phyloP scores from a whole-genome alignment of 2,329 filamentous ascomycete genomes.

The Drechslerella stenobrocha region DNA sequence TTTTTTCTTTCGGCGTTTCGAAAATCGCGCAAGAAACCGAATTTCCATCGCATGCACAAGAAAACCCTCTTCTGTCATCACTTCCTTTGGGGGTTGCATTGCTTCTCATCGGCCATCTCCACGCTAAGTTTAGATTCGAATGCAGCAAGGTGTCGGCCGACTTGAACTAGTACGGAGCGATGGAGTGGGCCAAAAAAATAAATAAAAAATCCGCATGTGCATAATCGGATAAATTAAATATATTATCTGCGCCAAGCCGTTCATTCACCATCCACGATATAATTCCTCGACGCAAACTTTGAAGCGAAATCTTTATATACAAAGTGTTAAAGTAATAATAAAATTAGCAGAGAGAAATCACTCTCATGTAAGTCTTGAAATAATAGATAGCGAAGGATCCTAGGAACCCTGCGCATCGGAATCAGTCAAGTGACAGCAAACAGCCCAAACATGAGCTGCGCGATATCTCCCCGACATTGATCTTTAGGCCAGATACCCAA shows the following conservation, averaged over 20 bases:
- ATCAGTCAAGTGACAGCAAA: too few species aligned
- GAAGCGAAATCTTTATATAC: slow-evolving; percentile 4
- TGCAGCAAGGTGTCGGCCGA: slow-evolving; percentile 47
- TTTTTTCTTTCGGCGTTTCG: slow-evolving; percentile 24
- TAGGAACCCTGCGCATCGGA: too few species aligned
- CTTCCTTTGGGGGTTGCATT: slow-evolving; percentile 9
- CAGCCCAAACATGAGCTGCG: too few species aligned
- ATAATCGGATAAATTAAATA: too few species aligned
- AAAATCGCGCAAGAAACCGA: slow-evolving; percentile 40
- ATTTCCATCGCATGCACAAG: too few species aligned
- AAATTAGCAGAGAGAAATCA: too few species aligned
- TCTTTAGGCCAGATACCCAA: too few species aligned
- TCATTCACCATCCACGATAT: too few species aligned
- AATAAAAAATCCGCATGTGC: background rate
- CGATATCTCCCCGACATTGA: too few species aligned
- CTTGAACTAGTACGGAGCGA: slow-evolving; percentile 10
- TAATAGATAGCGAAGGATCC: slow-evolving; percentile 14
- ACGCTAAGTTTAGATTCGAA: slow-evolving; percentile 20
- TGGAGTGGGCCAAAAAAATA: background rate
- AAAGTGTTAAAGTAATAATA: slow-evolving; percentile 26
- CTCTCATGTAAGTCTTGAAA: slow-evolving; percentile 6
- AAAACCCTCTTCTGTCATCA: too few species aligned
- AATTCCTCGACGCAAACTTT: background rate
- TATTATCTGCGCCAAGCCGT: too few species aligned
- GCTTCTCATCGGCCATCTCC: background rate